Base-by-base conservation (phyloP, 2,329 filamentous ascomycete genomes). In the Chaetothyriales sp. region DNA sequence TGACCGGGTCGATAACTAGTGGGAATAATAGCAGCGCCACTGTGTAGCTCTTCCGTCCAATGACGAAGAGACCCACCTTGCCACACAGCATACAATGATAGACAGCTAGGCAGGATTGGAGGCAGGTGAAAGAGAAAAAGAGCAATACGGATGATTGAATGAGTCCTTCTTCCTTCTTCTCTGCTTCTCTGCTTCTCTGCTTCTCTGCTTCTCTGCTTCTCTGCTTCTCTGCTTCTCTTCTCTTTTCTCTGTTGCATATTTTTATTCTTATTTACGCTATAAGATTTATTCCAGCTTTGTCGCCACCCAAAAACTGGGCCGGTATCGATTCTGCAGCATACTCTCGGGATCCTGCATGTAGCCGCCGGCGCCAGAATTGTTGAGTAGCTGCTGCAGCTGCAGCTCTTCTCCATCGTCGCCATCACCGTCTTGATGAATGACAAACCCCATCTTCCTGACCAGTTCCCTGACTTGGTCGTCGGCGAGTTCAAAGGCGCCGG, bases 281-380 rank as follows among this genome's bases (percentile, higher is more conserved):
- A n/a, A n/a, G n/a, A n/a, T n/a, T n/a, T n/a, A n/a, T n/a, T 19
- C 43, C 9, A 51, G 4, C 70, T 94, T 98, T 56, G 83, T 79
- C 33, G 86, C 90, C 25, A 94, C 74, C 92, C 92, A 98, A 56
- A 85, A 81, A 51, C 82, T 86, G 15, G 86, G 86, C 55, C 74
- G 75, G 66, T 97, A 98, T 5, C 79, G 77, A 52, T 84, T 92
- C 65, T 85, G 83, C 61, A 95, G 70, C 87, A 98, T 92, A 63
- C 89, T 95, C 49, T 81, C 71, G 13, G 77, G 70, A 63, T 97
- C 86, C 60, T 89, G 85, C 47, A 97, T 92, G 64, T 98, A 98
- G n/a, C 82, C 69, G 1, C 72, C 75, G 1, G 72, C 72, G 2
- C 51, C 44, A 22, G 13, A 33, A 20, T 18, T 18, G 18, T 47